Evolutionary conservation across 257 asterid species (phyloP), one percentile per base, ranked within the genome.

Genomic region (Cinchona pubescens): DNA sequence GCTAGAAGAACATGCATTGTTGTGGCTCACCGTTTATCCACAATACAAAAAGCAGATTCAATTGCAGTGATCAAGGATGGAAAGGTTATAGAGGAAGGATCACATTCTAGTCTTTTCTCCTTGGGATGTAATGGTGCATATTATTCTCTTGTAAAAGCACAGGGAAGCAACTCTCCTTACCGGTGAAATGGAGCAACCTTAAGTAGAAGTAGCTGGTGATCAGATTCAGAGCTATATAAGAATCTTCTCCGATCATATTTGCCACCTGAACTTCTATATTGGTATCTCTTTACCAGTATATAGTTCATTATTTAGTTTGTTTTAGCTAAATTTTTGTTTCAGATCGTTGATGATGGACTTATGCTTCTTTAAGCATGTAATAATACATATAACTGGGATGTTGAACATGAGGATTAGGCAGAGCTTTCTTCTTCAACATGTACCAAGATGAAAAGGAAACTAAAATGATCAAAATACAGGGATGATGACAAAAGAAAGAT

Each of bases 11-110:
- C 96, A 9, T 86, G 96, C 87, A 85, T 90, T 3, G 85, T 88
- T 2, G 96, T 90, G 69, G 97, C 97, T 73, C 97, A 92, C 69
- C 88, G 96, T 5, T 32, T 92, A 37, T 89, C 96, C 1, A 89
- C 97, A 7, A 83, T 90, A 76, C 90, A 89, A 79, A 90, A 89
- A 80, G 86, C 96, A 14, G 85, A 85, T 71, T 80, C 95, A 65
- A 92, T 90, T 78, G 91, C 87, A 42, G 89, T 92, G 77, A 84
- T 92, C 75, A 85, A 88, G 58, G 96, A 92, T 5, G 97, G 96
- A 25, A 85, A 77, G 69, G 91, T 86, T 2, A 88, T 77, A 29
- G 96, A 92, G 73, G 91, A 90, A 77, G 96, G 97, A 14, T 90
- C 96, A 27, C 97, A 92, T 74, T 78, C 83, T 68, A 91, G 85